These are phyloP conservation scores for Westerdykella aurantiaca DNA, from an alignment of 2,329 filamentous ascomycete species.

Conservation along the genomic window DNA sequence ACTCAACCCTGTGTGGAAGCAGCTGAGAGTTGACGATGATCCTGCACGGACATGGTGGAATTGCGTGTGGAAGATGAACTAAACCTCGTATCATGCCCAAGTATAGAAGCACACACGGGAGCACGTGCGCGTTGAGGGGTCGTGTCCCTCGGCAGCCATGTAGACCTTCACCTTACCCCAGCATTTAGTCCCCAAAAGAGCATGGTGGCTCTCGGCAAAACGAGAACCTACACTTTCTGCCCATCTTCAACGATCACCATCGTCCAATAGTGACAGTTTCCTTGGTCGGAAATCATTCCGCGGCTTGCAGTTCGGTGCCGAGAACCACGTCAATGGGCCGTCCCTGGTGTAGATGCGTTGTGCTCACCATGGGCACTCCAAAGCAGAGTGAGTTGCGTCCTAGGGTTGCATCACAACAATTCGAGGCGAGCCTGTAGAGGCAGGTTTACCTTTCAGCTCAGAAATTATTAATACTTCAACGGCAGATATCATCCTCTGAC, in stretches of 20 bases:
- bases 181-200: not conserved
- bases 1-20: constrained; percentile 11
- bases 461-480: not conserved
- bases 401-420: constrained; percentile 8
- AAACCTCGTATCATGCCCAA: constrained; percentile 18
- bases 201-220: constrained; percentile 1
- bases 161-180: constrained; percentile 11
- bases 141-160: constrained; percentile 12
- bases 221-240: not conserved
- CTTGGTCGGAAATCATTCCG: not conserved
- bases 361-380: too few relatives aligned
- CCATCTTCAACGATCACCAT: not conserved
- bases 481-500: constrained; percentile 2
- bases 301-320: not conserved
- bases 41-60: constrained; percentile 18
- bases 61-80: constrained; percentile 8
- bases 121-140: constrained; percentile 15
- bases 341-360: too few relatives aligned
- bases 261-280: not conserved
- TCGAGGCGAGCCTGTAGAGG: not conserved
- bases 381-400: too few relatives aligned
- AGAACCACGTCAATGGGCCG: too few relatives aligned
- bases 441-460: not conserved
- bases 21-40: constrained; percentile 24
- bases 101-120: constrained; percentile 20